A percentile compares a stretch with the other conserved stretches of the same genome.
Conservation (phyloP, 805 yeast genomes). For the Metschnikowia amazonensis region DNA sequence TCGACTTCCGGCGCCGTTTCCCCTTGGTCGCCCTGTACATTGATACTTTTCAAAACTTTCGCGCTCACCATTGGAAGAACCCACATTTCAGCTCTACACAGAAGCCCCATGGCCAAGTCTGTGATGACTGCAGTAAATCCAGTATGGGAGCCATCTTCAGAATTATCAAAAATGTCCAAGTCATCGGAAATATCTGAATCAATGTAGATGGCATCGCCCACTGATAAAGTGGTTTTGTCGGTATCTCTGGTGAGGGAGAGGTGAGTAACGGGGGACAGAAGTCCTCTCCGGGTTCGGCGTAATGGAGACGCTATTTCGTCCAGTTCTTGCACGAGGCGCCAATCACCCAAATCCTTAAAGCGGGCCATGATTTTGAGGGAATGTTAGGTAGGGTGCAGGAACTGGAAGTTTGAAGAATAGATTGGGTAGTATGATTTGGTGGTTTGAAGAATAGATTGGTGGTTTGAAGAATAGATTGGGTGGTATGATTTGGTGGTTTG, state of each 20-base stretch:
- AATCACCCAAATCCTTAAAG: constrained; percentile 15
- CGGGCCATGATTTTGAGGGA: constrained; percentile 2
- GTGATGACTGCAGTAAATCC: constrained; percentile 1
- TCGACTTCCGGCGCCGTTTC: neutral
- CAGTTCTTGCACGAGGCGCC: constrained; percentile 12
- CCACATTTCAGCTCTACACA: constrained; percentile 3
- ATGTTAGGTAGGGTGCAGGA: neutral
- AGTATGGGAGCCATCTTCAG: neutral
- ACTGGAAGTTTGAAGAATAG: too few relatives aligned
- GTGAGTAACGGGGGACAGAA: neutral
- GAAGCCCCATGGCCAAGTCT: neutral
- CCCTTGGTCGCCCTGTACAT: neutral
- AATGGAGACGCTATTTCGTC: constrained; percentile 7
- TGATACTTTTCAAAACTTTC: neutral
- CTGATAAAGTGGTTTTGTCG: constrained; percentile 47
- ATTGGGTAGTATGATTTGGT: too few relatives aligned
- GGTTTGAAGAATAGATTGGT: too few relatives aligned
- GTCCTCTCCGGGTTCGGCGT: constrained; percentile 22
- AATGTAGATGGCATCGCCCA: constrained; percentile 52
- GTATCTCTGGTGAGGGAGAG: constrained; percentile 16
- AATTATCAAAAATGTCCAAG: neutral
- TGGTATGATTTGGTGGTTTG: too few relatives aligned
- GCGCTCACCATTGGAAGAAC: neutral
- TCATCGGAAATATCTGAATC: neutral
- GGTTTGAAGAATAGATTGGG: too few relatives aligned